Evolutionary conservation across 1,284 basidiomycete species (phyloP), one percentile per base, ranked within the genome.

Genomic region (Crocinoboletus sp.): DNA sequence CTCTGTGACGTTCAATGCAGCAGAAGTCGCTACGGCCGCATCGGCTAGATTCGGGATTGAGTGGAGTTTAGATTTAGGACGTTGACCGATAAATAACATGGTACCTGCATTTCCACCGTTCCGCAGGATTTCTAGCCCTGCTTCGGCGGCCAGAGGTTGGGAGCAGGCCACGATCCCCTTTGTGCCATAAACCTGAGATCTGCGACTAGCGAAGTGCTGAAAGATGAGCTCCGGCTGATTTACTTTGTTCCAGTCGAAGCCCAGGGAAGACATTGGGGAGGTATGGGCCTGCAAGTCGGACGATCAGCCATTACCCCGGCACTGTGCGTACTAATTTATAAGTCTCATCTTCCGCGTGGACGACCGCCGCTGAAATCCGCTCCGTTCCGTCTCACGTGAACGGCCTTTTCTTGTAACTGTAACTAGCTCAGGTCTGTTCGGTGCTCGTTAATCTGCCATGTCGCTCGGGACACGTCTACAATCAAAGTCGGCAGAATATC

Each of bases 31-130:
- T 5, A 89, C 84, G 6, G 84, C 83, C 7, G 83, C 82, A 61
- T 88, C 84, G 49, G 80, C 82, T 78, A 40, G 9, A 6, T 41
- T 41, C 15, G 20, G 35, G 45, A 45, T 42, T 22, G 33, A 25
- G 6, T 32, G 17, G 33, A 45, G 29, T 13, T 37, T 20, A 31
- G 29, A 34, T n/a, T 13, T 13, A 22, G 19, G 15, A 25, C n/a
- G 28, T 25, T 29, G 17, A 27, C 28, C n/a, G 34, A 33, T 20
- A 17, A 29, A 23, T 22, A 23, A 33, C 13, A 28, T 34, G 45
- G 32, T 57, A 84, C 85, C 92, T 50, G 94, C 94, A 68, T 97
- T 97, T 30, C 94, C 94, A 12, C 94, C 94, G 60, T 84, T 84
- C 45, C 84, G 77, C 28, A 97, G 69, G 47, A 97, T 87, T 65